Conservation (phyloP, 345 rosid genomes). For the Cardamine occulta region DNA sequence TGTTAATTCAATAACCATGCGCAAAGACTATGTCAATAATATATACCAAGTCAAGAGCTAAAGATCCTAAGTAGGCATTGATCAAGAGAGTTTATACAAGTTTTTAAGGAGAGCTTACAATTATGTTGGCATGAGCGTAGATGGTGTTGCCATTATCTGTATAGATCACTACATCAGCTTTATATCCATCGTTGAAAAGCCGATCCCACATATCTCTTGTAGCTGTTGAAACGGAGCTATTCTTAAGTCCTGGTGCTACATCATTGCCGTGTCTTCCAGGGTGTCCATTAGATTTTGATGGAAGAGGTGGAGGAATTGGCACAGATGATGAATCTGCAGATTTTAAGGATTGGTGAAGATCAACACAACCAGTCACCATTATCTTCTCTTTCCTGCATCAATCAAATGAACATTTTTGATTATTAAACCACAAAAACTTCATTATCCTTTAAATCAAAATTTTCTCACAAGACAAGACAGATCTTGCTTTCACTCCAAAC, state of each 20-base stretch:
- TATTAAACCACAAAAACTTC: background rate
- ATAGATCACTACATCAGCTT: constrained; percentile 65
- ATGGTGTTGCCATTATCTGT: constrained; percentile 59
- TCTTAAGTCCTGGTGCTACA: constrained; percentile 32
- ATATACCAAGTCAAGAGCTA: background rate
- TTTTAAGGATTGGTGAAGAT: constrained; percentile 28
- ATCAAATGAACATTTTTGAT: background rate
- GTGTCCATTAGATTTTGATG: constrained; percentile 35
- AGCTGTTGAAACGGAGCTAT: constrained; percentile 44
- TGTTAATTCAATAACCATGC: constrained; percentile 34
- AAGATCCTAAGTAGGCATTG: background rate
- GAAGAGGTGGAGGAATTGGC: constrained; percentile 63
- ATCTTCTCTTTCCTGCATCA: constrained; percentile 22
- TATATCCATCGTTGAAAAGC: constrained; percentile 72
- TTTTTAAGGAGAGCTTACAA: constrained; percentile 53
- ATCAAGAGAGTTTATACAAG: background rate
- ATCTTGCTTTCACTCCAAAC: constrained; percentile 10
- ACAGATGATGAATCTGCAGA: constrained; percentile 47
- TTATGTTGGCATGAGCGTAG: constrained; percentile 70
- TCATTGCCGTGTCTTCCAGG: constrained; percentile 24
- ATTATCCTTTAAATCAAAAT: background rate
- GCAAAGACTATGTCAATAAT: constrained; percentile 7
- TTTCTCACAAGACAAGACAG: constrained; percentile 2
- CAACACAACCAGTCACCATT: constrained; percentile 40
- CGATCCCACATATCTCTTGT: constrained; percentile 67